Conservation (phyloP, 495 filamentous ascomycete genomes). For the Elaphomyces granulatus region DNA sequence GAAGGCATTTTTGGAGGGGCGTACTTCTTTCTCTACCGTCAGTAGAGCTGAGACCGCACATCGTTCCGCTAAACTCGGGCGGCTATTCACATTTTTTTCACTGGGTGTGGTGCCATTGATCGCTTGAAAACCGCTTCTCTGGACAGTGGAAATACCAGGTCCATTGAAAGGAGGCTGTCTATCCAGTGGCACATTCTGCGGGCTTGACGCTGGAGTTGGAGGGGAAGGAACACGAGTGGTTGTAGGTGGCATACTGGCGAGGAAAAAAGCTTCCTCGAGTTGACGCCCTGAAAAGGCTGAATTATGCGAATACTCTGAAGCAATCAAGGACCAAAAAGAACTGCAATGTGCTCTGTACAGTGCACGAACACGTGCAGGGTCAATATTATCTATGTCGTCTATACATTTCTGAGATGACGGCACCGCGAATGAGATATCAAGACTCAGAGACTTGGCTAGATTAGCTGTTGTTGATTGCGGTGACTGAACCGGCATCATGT, state of each 20-base stretch:
- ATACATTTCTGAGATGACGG: no score
- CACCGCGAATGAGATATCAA: constrained; percentile 15
- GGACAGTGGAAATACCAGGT: background rate
- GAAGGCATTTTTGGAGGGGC: constrained; percentile 2
- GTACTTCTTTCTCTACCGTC: constrained; percentile 5
- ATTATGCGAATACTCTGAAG: constrained; percentile 46
- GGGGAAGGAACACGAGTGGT: constrained; percentile 1
- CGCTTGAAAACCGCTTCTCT: constrained; percentile 2
- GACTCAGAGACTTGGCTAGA: constrained; percentile 9
- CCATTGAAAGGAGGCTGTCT: background rate
- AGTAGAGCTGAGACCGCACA: constrained; percentile 7
- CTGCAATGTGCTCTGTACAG: constrained; percentile 55
- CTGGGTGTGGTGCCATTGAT: constrained; percentile 1
- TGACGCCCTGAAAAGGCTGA: constrained; percentile 43
- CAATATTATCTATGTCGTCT: constrained; percentile 29
- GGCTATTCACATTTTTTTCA: background rate
- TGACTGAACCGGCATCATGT: no score
- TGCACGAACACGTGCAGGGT: constrained; percentile 50
- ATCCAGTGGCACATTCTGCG: constrained; percentile 3
- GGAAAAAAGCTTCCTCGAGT: constrained; percentile 47
- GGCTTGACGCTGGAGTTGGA: constrained; percentile 8
- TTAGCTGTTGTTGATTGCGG: no score
- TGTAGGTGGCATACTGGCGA: background rate
- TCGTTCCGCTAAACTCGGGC: constrained; percentile 3
- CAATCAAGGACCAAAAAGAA: constrained; percentile 59